These are phyloP conservation scores for Globisporangium ultimum DNA, from an alignment of 352 stramenopile species.

Conservation along the genomic window DNA sequence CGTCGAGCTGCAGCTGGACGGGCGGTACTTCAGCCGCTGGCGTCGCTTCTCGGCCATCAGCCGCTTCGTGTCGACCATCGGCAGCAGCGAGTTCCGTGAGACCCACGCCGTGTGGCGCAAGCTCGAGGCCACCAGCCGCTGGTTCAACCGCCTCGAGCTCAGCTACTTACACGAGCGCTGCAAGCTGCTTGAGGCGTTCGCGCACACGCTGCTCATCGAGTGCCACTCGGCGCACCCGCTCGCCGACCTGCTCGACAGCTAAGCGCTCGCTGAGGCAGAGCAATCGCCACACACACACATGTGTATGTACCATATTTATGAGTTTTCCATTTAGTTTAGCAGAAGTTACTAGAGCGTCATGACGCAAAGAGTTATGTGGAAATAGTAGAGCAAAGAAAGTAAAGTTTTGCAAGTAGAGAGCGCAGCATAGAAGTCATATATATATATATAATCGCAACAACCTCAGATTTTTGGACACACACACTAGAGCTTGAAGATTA, in stretches of 20 bases:
- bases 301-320: not conserved
- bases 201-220: constrained; percentile 70
- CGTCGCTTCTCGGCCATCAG: constrained; percentile 72
- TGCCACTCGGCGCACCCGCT: constrained; percentile 66
- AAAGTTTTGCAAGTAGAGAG: not conserved
- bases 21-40: constrained; percentile 70
- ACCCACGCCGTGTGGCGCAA: constrained; percentile 53
- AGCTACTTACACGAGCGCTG: constrained; percentile 82
- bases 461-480: too few species aligned
- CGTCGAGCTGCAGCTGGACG: constrained; percentile 74
- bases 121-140: constrained; percentile 57
- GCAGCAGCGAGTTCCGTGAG: constrained; percentile 50
- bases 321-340: not conserved
- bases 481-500: too few species aligned
- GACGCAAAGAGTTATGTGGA: not conserved
- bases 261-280: not conserved
- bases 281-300: not conserved
- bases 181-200: constrained; percentile 72
- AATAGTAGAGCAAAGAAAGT: not conserved
- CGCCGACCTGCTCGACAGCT: constrained; percentile 50
- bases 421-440: not conserved
- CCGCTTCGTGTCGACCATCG: constrained; percentile 55
- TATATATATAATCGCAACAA: not conserved
- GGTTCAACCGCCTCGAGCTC: constrained; percentile 83
- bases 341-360: not conserved